These are phyloP conservation scores for Trametes cubensis DNA, from an alignment of 768 basidiomycete genomes.

Conservation along the genomic window DNA sequence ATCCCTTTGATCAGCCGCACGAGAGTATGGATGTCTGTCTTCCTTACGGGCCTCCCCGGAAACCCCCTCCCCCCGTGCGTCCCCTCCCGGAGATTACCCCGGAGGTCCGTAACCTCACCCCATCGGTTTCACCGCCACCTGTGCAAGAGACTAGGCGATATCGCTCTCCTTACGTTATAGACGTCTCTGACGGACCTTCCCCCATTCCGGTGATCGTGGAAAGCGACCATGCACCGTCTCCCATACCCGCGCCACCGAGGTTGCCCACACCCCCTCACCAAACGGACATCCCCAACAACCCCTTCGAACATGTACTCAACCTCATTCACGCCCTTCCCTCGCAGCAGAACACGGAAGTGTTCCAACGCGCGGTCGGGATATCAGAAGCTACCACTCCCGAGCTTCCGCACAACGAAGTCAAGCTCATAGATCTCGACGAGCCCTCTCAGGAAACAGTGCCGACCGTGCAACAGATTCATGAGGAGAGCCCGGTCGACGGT, in stretches of 20 bases:
- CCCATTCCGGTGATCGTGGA: not conserved
- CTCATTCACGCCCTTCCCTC: too few relatives aligned
- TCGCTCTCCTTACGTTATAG: not conserved
- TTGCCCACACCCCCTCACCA: not conserved
- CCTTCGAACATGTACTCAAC: not conserved
- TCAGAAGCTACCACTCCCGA: not conserved
- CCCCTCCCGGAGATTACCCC: constrained; percentile 19
- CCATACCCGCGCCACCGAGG: not conserved
- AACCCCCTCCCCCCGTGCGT: constrained; percentile 13
- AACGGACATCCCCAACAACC: not conserved
- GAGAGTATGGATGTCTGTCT: not conserved
- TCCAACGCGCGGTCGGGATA: not conserved
- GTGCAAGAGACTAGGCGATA: not conserved
- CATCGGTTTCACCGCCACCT: not conserved
- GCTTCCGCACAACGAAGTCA: not conserved
- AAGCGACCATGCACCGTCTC: not conserved
- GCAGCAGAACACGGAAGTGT: too few relatives aligned
- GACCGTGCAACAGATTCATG: not conserved
- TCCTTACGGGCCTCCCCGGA: not conserved
- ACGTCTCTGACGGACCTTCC: not conserved
- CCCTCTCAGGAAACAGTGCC: not conserved
- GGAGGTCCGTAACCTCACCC: not conserved
- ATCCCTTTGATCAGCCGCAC: not conserved
- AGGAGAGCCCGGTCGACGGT: constrained; percentile 12
- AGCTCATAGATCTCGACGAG: constrained; percentile 27